Evolutionary conservation across 139 green algal genomes (phyloP).

Genomic region (Chlorella ohadii): DNA sequence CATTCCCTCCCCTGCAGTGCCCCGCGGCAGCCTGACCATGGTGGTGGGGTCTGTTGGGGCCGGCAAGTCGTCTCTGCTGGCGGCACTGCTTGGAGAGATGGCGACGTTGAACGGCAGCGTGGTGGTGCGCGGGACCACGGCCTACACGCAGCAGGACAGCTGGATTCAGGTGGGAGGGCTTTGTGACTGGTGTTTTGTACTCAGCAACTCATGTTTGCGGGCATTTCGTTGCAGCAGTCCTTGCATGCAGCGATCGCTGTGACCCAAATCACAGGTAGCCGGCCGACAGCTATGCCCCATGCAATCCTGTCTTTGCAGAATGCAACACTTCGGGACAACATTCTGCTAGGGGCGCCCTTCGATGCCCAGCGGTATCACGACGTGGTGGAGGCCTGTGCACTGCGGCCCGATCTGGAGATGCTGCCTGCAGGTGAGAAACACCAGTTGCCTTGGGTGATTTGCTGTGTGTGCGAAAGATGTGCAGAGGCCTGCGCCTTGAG

Average conservation of each 20-base stretch:
- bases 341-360: slow-evolving; percentile 73
- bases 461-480: too few relatives aligned
- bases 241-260: too few relatives aligned
- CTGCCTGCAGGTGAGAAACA: slow-evolving; percentile 39
- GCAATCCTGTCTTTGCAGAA: slow-evolving; percentile 40
- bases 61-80: slow-evolving; percentile 77
- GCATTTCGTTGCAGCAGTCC: too few relatives aligned
- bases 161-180: slow-evolving; percentile 65
- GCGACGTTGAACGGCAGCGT: slow-evolving; percentile 13
- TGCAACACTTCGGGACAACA: slow-evolving; percentile 80
- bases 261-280: too few relatives aligned
- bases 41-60: slow-evolving; percentile 63
- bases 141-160: slow-evolving; percentile 80
- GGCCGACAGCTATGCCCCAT: too few relatives aligned
- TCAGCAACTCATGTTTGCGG: too few relatives aligned
- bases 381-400: slow-evolving; percentile 65
- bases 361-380: slow-evolving; percentile 61
- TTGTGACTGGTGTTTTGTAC: neutral
- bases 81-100: slow-evolving; percentile 71
- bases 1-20: slow-evolving; percentile 12
- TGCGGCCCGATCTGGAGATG: slow-evolving; percentile 62
- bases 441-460: too few relatives aligned
- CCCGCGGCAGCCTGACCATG: slow-evolving; percentile 53
- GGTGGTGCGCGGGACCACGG: slow-evolving; percentile 54
- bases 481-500: slow-evolving; percentile 68